Percentiles rank a stretch among this genome's conserved stretches.
Conservation (phyloP, 164 flowering plant genomes). For the Vitis riparia region DNA sequence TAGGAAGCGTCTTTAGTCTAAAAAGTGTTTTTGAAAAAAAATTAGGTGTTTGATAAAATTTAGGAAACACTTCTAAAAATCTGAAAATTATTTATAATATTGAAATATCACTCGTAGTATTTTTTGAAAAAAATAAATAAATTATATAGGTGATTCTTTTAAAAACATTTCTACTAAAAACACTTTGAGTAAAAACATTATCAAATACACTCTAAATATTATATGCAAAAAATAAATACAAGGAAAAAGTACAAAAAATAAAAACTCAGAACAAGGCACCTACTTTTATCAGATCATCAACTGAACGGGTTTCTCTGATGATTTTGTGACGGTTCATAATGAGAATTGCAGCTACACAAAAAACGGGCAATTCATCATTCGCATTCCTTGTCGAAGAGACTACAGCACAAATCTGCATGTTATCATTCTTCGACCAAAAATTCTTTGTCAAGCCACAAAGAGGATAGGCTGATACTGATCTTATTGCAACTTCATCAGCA, state of each 20-base stretch:
- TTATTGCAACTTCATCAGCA: slow-evolving; percentile 38
- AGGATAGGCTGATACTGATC: slow-evolving; percentile 40
- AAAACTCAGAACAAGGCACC: slow-evolving; percentile 14
- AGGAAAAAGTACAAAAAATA: background rate
- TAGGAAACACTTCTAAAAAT: too few relatives aligned
- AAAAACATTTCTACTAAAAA: too few relatives aligned
- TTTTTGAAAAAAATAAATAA: too few relatives aligned
- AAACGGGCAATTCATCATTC: slow-evolving; percentile 76
- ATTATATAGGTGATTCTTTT: too few relatives aligned
- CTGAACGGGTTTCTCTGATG: slow-evolving; percentile 64
- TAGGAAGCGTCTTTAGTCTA: too few relatives aligned
- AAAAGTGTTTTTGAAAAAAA: too few relatives aligned
- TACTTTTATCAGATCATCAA: slow-evolving; percentile 90
- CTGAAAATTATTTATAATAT: too few relatives aligned
- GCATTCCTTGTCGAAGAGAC: slow-evolving; percentile 49
- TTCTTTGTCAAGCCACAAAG: slow-evolving; percentile 80
- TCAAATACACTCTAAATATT: too few relatives aligned
- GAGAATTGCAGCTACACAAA: slow-evolving; percentile 85
- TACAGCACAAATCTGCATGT: slow-evolving; percentile 30
- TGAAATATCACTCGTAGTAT: too few relatives aligned
- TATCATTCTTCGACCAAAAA: slow-evolving; percentile 65
- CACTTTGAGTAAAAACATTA: too few relatives aligned
- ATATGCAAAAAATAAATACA: too few relatives aligned
- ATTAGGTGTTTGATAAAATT: too few relatives aligned
- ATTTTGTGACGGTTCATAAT: slow-evolving; percentile 74